Evolutionary conservation across 2,329 filamentous ascomycete genomes (phyloP).

Genomic region (Diaporthe longicolla): DNA sequence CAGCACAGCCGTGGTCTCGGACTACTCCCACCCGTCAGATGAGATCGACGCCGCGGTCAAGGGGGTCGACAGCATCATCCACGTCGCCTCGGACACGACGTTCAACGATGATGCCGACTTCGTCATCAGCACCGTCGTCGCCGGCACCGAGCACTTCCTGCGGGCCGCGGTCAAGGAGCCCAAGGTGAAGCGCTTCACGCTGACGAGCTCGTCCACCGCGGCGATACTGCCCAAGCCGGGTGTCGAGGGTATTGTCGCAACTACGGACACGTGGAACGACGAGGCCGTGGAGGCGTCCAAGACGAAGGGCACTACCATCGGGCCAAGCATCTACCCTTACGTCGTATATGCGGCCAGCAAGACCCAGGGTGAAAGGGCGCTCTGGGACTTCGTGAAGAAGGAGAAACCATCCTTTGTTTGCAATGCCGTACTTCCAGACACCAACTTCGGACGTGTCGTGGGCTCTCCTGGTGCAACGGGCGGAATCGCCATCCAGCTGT

Average conservation of each 20-base stretch:
- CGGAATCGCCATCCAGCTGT: neutral
- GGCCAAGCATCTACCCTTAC: conserved; percentile 4
- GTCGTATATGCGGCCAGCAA: conserved; percentile 43
- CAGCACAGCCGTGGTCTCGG: conserved; percentile 44
- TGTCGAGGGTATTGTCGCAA: conserved; percentile 45
- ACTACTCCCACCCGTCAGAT: conserved; percentile 13
- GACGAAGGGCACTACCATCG: conserved; percentile 1
- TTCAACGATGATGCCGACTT: conserved; percentile 55
- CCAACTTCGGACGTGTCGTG: neutral
- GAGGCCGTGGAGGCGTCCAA: conserved; percentile 36
- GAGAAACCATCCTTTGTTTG: conserved; percentile 41
- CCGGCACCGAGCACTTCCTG: conserved; percentile 49
- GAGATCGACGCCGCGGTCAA: conserved; percentile 48
- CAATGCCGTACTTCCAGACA: conserved; percentile 31
- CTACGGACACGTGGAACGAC: conserved; percentile 45
- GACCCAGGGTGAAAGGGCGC: conserved; percentile 42
- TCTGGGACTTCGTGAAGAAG: conserved; percentile 43
- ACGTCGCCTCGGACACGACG: conserved; percentile 55
- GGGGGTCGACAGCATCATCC: conserved; percentile 53
- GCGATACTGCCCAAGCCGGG: conserved; percentile 44
- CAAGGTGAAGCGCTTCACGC: conserved; percentile 57
- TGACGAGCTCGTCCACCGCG: conserved; percentile 54
- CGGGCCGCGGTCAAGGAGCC: conserved; percentile 53
- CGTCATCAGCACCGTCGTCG: conserved; percentile 55
- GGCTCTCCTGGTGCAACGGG: conserved; percentile 22